Conservation (phyloP, 345 rosid genomes). For the Noccaea bulbosa region DNA sequence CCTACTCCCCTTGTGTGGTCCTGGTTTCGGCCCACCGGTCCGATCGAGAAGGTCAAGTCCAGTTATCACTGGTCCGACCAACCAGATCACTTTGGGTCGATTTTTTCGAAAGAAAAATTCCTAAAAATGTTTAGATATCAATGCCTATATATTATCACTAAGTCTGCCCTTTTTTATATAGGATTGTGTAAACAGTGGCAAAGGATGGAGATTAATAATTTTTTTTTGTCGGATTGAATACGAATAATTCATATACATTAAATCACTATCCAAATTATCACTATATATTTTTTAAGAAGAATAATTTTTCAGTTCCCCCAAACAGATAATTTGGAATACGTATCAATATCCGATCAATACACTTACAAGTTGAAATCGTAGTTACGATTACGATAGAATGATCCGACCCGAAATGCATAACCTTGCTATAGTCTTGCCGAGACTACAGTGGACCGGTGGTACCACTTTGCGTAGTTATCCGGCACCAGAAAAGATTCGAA, state of each 20-base stretch:
- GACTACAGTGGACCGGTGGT: slow-evolving; percentile 26
- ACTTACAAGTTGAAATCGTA: background rate
- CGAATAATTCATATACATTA: background rate
- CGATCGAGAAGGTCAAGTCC: slow-evolving; percentile 25
- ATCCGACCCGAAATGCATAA: background rate
- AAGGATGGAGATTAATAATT: background rate
- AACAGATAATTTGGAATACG: background rate
- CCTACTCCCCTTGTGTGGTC: slow-evolving; percentile 24
- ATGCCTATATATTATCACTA: background rate
- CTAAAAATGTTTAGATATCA: background rate
- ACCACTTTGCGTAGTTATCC: slow-evolving; percentile 31
- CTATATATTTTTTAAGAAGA: background rate
- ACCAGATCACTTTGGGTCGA: background rate
- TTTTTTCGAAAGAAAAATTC: background rate
- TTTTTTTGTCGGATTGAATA: background rate
- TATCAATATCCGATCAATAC: background rate
- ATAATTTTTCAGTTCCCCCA: background rate
- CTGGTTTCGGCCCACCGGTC: slow-evolving; percentile 11
- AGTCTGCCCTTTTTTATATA: background rate
- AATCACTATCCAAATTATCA: background rate
- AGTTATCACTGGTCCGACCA: slow-evolving; percentile 36
- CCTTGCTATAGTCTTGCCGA: slow-evolving; percentile 18
- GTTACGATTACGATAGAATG: background rate
- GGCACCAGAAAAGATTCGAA: slow-evolving; percentile 35
- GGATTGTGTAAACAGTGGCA: background rate